A percentile compares a stretch with the other conserved stretches of the same genome.
phyloP scores from a whole-genome alignment of 164 flowering plant genomes.

The Magnolia sinica region DNA sequence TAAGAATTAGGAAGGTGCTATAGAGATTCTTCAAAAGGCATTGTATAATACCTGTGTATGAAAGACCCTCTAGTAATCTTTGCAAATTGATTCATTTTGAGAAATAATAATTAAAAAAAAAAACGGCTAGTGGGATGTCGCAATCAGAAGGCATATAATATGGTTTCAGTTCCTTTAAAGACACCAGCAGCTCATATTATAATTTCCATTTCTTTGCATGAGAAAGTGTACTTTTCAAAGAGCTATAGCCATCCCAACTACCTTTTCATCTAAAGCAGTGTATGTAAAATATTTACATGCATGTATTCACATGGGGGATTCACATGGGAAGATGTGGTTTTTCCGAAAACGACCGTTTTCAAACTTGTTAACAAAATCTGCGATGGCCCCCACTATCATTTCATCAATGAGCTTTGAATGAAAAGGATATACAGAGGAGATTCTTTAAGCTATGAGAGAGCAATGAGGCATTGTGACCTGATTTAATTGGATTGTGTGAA shows the following conservation, averaged over 20 bases:
- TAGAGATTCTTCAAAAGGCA: no score
- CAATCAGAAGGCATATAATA: neutral
- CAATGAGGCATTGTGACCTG: neutral
- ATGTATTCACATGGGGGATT: constrained; percentile 2
- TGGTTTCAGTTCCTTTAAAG: neutral
- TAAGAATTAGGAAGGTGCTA: no score
- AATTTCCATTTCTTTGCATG: neutral
- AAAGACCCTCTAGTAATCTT: no score
- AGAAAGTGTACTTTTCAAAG: no score
- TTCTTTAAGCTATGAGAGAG: neutral
- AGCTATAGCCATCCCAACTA: neutral
- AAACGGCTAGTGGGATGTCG: neutral
- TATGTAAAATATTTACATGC: neutral
- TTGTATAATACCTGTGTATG: no score
- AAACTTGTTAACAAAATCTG: neutral
- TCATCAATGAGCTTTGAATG: neutral
- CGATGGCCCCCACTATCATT: neutral
- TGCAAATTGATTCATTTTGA: no score
- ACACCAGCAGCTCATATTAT: neutral
- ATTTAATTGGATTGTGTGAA: neutral
- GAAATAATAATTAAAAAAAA: no score
- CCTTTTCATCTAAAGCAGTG: neutral
- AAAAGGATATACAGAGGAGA: neutral
- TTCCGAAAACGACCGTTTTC: neutral
- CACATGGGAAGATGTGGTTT: neutral